These are phyloP conservation scores for Phaeomoniella chlamydospora DNA, from an alignment of 2,329 filamentous ascomycete genomes.

Conservation along the genomic window DNA sequence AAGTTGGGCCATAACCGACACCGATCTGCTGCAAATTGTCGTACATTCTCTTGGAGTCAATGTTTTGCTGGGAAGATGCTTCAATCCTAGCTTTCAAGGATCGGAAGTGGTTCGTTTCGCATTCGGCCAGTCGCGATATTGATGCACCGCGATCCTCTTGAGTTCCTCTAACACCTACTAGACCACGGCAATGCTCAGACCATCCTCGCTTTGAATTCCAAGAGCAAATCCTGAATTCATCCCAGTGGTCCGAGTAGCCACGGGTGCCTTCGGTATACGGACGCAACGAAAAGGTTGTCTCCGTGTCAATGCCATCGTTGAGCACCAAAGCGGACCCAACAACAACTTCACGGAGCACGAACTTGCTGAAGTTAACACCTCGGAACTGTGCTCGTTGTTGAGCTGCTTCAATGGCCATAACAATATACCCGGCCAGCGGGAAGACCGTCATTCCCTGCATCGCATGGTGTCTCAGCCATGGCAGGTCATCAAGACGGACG, in stretches of 20 bases:
- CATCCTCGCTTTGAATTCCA: slow-evolving; percentile 10
- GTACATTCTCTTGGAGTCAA: slow-evolving; percentile 13
- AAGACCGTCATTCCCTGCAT: slow-evolving; percentile 18
- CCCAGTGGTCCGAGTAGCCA: slow-evolving; percentile 12
- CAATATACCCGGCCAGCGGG: slow-evolving; percentile 16
- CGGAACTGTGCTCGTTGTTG: neutral
- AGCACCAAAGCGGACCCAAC: neutral
- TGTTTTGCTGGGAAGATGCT: neutral
- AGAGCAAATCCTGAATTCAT: slow-evolving; percentile 12
- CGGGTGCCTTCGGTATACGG: slow-evolving; percentile 26
- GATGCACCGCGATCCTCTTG: neutral
- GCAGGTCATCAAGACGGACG: slow-evolving; percentile 22
- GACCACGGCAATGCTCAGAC: slow-evolving; percentile 13
- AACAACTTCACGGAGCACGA: neutral
- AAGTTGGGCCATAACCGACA: slow-evolving; percentile 16
- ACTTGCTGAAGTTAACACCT: neutral
- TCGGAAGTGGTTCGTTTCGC: neutral
- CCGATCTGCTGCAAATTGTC: slow-evolving; percentile 14
- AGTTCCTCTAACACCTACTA: neutral
- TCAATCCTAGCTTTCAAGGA: neutral
- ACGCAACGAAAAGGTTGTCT: slow-evolving; percentile 15
- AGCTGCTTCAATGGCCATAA: slow-evolving; percentile 13
- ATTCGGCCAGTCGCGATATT: neutral
- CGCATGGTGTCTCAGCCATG: slow-evolving; percentile 34
- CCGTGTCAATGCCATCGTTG: neutral